phyloP scores from a whole-genome alignment of 2,329 filamentous ascomycete species.

The Emydomyces testavorans region DNA sequence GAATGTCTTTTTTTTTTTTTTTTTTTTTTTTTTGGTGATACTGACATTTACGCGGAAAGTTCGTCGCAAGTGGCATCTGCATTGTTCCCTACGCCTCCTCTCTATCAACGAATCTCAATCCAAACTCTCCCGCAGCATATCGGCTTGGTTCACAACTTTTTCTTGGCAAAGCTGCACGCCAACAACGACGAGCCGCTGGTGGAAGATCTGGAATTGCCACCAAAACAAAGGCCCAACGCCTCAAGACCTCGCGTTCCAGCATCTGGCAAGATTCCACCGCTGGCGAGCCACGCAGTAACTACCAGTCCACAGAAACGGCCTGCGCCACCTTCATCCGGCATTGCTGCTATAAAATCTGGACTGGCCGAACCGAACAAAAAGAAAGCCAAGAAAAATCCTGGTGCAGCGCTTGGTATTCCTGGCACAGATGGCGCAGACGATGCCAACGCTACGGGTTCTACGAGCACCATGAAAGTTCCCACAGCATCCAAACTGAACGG shows the following conservation, averaged over 20 bases:
- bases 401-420: slow-evolving; percentile 21
- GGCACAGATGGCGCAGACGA: slow-evolving; percentile 20
- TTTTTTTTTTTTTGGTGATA: slow-evolving; percentile 3
- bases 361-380: slow-evolving; percentile 33
- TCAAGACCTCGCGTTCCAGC: slow-evolving; percentile 36
- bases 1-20: too few relatives aligned
- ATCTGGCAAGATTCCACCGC: slow-evolving; percentile 36
- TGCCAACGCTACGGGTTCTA: neutral
- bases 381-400: slow-evolving; percentile 34
- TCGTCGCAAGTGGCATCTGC: slow-evolving; percentile 43
- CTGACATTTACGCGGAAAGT: slow-evolving; percentile 19
- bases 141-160: slow-evolving; percentile 81
- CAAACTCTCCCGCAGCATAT: slow-evolving; percentile 71
- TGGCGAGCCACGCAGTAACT: slow-evolving; percentile 11
- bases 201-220: slow-evolving; percentile 88
- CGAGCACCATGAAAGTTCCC: neutral
- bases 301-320: slow-evolving; percentile 15
- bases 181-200: slow-evolving; percentile 72
- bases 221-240: slow-evolving; percentile 60
- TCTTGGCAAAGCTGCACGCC: slow-evolving; percentile 74
- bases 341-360: slow-evolving; percentile 21
- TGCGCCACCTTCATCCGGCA: slow-evolving; percentile 9
- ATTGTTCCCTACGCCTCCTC: slow-evolving; percentile 52
- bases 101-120: slow-evolving; percentile 65
- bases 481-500: slow-evolving; percentile 6